These are phyloP conservation scores for Aspergillus affinis DNA, from an alignment of 495 filamentous ascomycete species.

Conservation along the genomic window DNA sequence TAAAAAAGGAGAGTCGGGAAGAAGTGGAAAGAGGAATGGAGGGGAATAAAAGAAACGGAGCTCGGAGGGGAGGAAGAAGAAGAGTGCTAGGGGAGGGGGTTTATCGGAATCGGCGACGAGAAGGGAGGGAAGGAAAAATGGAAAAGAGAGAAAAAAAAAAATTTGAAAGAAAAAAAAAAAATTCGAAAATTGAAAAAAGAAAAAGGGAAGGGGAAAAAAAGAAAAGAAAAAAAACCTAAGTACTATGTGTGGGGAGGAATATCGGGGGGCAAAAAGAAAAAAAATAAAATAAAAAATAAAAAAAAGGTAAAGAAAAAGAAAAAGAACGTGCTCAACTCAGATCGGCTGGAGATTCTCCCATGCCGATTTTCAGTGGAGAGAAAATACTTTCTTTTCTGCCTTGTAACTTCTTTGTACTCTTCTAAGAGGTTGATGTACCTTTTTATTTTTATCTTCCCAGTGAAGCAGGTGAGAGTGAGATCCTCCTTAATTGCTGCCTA, in stretches of 20 bases:
- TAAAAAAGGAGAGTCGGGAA: slow-evolving; percentile 21
- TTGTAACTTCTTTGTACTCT: background rate
- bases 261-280: slow-evolving; percentile 14
- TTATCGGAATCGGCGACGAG: slow-evolving; percentile 34
- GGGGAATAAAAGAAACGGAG: slow-evolving; percentile 37
- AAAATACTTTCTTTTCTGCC: slow-evolving; percentile 9
- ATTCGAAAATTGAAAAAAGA: slow-evolving; percentile 14
- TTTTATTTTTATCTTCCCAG: slow-evolving; percentile 3
- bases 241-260: slow-evolving; percentile 2
- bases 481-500: background rate
- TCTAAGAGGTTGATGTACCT: slow-evolving; percentile 2
- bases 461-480: background rate
- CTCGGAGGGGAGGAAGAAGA: slow-evolving; percentile 39
- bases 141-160: slow-evolving; percentile 25
- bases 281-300: slow-evolving; percentile 18
- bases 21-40: slow-evolving; percentile 39
- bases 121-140: slow-evolving; percentile 19
- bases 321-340: slow-evolving; percentile 27
- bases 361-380: slow-evolving; percentile 16
- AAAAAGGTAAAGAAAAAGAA: slow-evolving; percentile 24
- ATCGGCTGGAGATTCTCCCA: slow-evolving; percentile 26
- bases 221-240: slow-evolving; percentile 14
- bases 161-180: slow-evolving; percentile 17
- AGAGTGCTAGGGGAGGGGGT: slow-evolving; percentile 30
- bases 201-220: slow-evolving; percentile 21